Conservation (phyloP, 2,329 filamentous ascomycete genomes). For the Fusarium sp. region DNA sequence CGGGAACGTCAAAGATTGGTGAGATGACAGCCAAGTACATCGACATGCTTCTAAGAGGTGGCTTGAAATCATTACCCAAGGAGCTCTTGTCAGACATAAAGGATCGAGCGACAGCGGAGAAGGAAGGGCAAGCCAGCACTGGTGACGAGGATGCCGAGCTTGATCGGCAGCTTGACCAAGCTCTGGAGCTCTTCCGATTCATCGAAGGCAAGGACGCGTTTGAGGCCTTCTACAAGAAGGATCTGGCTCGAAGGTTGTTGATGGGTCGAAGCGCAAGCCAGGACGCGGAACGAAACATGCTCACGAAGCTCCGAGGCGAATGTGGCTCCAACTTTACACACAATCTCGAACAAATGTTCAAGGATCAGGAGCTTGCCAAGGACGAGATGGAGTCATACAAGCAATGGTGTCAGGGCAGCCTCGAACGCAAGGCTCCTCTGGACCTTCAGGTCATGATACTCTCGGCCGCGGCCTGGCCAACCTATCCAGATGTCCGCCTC, state of each 20-base stretch:
- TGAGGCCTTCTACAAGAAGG: conserved; percentile 99
- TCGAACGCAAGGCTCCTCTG: conserved; percentile 66
- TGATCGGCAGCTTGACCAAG: conserved; percentile 92
- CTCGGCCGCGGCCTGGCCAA: conserved; percentile 93
- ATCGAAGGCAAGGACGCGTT: conserved; percentile 98
- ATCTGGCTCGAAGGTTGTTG: conserved; percentile 88
- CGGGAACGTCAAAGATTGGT: conserved; percentile 92
- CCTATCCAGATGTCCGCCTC: conserved; percentile 82
- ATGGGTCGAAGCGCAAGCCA: conserved; percentile 95
- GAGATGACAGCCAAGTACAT: conserved; percentile 99
- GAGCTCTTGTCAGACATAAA: conserved; percentile 75
- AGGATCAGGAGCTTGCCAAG: conserved; percentile 92
- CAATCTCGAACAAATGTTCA: conserved; percentile 99
- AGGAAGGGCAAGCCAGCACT: conserved; percentile 75
- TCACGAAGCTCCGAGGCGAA: conserved; percentile 90
- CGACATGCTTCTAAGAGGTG: conserved; percentile 88
- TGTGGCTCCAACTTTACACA: conserved; percentile 96
- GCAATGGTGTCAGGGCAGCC: conserved; percentile 71
- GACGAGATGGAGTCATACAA: conserved; percentile 96
- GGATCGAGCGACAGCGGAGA: conserved; percentile 71
- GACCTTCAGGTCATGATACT: conserved; percentile 87
- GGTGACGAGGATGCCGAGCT: conserved; percentile 94
- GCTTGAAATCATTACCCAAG: conserved; percentile 85
- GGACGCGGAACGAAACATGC: conserved; percentile 96
- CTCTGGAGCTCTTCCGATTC: conserved; percentile 94